Percentiles rank a stretch among this genome's conserved stretches.
These are phyloP conservation scores for Ehretia macrophylla DNA, from an alignment of 257 asterid genomes.

Conservation along the genomic window DNA sequence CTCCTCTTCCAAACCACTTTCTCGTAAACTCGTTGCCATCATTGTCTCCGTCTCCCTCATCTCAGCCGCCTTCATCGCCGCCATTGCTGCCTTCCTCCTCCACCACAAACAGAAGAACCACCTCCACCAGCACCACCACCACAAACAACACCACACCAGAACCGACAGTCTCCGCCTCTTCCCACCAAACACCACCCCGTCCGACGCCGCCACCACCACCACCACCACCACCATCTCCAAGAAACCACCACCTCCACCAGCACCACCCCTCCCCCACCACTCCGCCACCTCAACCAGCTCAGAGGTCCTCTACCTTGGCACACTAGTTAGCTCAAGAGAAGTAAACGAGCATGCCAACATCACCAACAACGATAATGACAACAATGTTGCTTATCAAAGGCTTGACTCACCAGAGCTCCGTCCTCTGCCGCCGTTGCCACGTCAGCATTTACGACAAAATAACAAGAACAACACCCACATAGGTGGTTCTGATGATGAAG, in stretches of 20 bases:
- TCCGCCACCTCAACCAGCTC: slow-evolving; percentile 55
- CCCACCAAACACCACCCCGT: slow-evolving; percentile 49
- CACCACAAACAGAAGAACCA: slow-evolving; percentile 38
- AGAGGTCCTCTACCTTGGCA: slow-evolving; percentile 77
- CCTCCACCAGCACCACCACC: slow-evolving; percentile 26
- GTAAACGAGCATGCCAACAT: slow-evolving; percentile 13
- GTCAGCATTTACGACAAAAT: slow-evolving; percentile 40
- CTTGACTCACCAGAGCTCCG: slow-evolving; percentile 88
- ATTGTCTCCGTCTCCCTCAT: slow-evolving; percentile 42
- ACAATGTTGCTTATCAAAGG: slow-evolving; percentile 31
- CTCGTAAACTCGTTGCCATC: slow-evolving; percentile 50
- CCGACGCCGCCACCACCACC: slow-evolving; percentile 32
- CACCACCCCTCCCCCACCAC: slow-evolving; percentile 35
- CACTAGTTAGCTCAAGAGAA: slow-evolving; percentile 56
- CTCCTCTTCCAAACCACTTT: slow-evolving; percentile 41
- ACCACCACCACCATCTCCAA: slow-evolving; percentile 14
- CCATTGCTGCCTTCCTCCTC: slow-evolving; percentile 40
- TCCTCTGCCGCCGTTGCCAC: slow-evolving; percentile 88
- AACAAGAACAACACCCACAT: slow-evolving; percentile 12
- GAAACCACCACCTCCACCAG: slow-evolving; percentile 47
- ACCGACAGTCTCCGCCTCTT: slow-evolving; percentile 63
- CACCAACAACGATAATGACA: slow-evolving; percentile 6
- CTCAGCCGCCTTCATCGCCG: slow-evolving; percentile 20
- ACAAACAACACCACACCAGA: slow-evolving; percentile 24
- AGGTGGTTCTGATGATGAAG: slow-evolving; percentile 26